Percentiles rank a stretch among this genome's conserved stretches.
These are phyloP conservation scores for Trichoderma gamsii DNA, from an alignment of 495 filamentous ascomycete species.

Conservation along the genomic window DNA sequence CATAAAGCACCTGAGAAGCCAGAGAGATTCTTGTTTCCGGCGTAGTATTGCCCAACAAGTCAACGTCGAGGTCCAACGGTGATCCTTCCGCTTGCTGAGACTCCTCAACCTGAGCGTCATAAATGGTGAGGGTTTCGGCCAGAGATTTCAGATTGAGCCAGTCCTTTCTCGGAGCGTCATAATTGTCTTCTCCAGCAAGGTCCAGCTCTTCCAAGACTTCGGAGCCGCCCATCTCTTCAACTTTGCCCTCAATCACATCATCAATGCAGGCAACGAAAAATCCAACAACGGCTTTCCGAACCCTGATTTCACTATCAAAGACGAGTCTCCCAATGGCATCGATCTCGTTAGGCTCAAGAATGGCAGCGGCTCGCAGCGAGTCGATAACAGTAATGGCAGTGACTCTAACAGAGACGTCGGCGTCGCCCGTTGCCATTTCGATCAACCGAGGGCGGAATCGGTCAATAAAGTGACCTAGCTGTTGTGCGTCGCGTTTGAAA, in stretches of 20 bases:
- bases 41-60: conserved; percentile 48
- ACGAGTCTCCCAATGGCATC: conserved; percentile 78
- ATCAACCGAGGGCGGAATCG: conserved; percentile 81
- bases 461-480: conserved; percentile 81
- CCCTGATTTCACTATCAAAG: conserved; percentile 75
- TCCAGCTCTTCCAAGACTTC: conserved; percentile 58
- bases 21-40: conserved; percentile 77
- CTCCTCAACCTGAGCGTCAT: conserved; percentile 53
- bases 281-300: conserved; percentile 78
- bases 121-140: conserved; percentile 72
- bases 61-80: conserved; percentile 36
- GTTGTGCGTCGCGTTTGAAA: conserved; percentile 70
- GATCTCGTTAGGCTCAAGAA: conserved; percentile 85
- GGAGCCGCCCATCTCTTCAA: conserved; percentile 73
- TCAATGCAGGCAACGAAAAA: conserved; percentile 86
- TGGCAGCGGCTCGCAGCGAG: conserved; percentile 70
- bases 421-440: conserved; percentile 83
- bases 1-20: conserved; percentile 77
- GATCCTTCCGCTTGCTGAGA: conserved; percentile 36
- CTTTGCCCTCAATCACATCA: conserved; percentile 68
- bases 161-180: conserved; percentile 62
- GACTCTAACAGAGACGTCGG: conserved; percentile 69
- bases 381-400: conserved; percentile 74
- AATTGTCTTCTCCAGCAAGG: conserved; percentile 60
- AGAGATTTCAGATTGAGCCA: conserved; percentile 93